Evolutionary conservation across 164 flowering plant genomes (phyloP), one percentile per base, ranked within the genome.

Genomic region (Liriodendron chinense): DNA sequence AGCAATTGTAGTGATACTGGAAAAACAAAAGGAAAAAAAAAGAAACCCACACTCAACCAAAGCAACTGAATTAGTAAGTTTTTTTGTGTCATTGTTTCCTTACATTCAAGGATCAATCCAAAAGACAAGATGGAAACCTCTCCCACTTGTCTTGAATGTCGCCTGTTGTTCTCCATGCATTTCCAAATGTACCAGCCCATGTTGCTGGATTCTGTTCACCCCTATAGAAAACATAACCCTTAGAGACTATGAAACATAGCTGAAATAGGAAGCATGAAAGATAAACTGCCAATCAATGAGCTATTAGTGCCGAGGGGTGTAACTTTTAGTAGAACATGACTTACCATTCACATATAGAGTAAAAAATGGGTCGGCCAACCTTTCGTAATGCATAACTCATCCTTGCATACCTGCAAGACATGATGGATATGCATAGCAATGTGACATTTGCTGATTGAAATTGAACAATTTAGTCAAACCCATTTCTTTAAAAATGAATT

Each of bases 81-180:
- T 22, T 16, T 24, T 48, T 9, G 48, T 56, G 68, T 4, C 43
- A 34, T 5, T 34, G 43, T 34, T 34, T 34, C 43, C 43, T 34
- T 34, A 34, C 43, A 34, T 34, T 34, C 43, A 34, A 34, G 59
- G 24, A 59, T 23, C 26, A 50, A 48, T 47, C 47, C 21, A 61
- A 14, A 49, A 48, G 21, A 22, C 10, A 72, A 68, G 66, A 47
- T 5, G 26, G 7, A 47, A 16, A 87, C 90, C 90, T 87, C 0
- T 81, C 87, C 86, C 86, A 84, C 18, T 72, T 85, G 77, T 87
- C 88, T 65, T 79, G 23, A 72, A 87, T 85, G 34, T 87, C 90
- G 14, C 83, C 87, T 8, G 88, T 85, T 9, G 88, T 87, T 74
- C 90, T 82, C 90, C 90, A 87, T n/a, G 79, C 50, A 80, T 87